These are phyloP conservation scores for Petunia axillaris DNA, from an alignment of 257 asterid species.

Conservation along the genomic window DNA sequence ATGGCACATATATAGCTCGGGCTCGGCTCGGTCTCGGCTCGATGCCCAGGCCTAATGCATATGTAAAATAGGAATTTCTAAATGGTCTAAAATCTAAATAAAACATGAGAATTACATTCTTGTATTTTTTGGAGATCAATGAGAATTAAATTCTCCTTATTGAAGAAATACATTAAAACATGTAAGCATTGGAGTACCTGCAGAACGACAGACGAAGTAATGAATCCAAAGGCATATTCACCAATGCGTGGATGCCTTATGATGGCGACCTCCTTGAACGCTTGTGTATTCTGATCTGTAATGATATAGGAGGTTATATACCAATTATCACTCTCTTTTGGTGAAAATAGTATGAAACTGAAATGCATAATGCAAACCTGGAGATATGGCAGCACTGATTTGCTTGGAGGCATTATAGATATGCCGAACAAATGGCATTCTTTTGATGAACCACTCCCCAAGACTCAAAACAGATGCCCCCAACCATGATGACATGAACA, in stretches of 20 bases:
- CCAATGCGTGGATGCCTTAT: constrained; percentile 65
- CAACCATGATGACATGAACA: constrained; percentile 58
- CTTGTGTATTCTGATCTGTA: constrained; percentile 57
- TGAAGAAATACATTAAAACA: background rate
- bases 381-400: constrained; percentile 56
- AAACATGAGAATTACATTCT: background rate
- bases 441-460: constrained; percentile 53
- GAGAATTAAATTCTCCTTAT: background rate
- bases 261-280: constrained; percentile 63
- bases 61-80: background rate
- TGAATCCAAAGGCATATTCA: constrained; percentile 64
- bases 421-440: constrained; percentile 55
- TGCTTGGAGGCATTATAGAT: constrained; percentile 53
- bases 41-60: background rate
- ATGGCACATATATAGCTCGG: background rate
- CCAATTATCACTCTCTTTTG: background rate
- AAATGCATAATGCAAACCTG: constrained; percentile 37
- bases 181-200: constrained; percentile 39
- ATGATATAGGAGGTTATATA: constrained; percentile 2
- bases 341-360: background rate
- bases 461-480: constrained; percentile 48
- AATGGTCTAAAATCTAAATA: background rate
- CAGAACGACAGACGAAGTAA: constrained; percentile 53
- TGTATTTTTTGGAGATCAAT: too few species aligned
- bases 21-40: too few species aligned